Conservation (phyloP, 75 land plant species). For the Selaginella tamariscina region DNA sequence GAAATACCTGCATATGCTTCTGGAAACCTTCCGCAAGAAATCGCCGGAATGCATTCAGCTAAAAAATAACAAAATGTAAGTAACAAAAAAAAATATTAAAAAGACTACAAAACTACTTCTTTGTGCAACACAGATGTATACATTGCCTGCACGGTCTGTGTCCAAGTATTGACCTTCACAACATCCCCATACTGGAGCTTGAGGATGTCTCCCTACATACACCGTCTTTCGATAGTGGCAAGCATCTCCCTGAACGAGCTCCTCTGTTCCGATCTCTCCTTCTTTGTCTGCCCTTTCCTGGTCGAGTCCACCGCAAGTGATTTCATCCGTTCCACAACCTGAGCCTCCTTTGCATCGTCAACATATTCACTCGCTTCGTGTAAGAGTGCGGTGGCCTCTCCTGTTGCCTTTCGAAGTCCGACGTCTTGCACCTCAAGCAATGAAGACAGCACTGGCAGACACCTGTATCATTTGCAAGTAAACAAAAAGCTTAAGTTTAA, state of each 20-base stretch:
- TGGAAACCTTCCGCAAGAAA: conserved; percentile 76
- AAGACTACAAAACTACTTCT: too few relatives aligned
- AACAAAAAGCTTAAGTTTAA: neutral
- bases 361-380: conserved; percentile 36
- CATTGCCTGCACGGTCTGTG: neutral
- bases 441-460: conserved; percentile 43
- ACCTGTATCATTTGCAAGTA: conserved; percentile 29
- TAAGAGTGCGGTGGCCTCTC: conserved; percentile 63
- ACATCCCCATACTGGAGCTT: conserved; percentile 22
- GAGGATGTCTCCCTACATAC: conserved; percentile 20
- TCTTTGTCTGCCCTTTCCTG: conserved; percentile 70
- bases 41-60: conserved; percentile 61
- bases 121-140: too few relatives aligned
- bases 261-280: conserved; percentile 55
- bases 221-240: conserved; percentile 42
- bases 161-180: conserved; percentile 24
- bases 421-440: conserved; percentile 58
- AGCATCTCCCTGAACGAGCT: conserved; percentile 51
- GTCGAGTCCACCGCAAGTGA: conserved; percentile 56
- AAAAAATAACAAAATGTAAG: neutral
- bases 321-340: conserved; percentile 40
- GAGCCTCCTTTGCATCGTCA: neutral
- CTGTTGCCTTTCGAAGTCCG: conserved; percentile 50
- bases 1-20: conserved; percentile 74
- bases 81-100: neutral